Base-by-base conservation (phyloP, 495 filamentous ascomycete species). In the Acidiella bohemica region DNA sequence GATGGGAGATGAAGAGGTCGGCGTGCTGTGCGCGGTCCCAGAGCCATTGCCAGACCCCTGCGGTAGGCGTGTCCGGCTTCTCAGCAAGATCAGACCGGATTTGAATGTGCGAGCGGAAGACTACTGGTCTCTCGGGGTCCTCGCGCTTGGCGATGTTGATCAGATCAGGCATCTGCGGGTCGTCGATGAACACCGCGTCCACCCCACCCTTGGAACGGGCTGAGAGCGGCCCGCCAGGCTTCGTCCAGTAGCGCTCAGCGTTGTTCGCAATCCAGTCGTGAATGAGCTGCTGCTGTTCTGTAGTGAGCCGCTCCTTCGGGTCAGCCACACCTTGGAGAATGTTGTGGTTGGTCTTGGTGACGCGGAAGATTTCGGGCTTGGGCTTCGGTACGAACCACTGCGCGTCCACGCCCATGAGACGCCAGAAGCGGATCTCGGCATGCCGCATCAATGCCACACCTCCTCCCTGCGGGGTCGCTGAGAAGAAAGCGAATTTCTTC, bases 291-390 rank as follows among this genome's bases (percentile, higher is more conserved):
- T 75, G 73, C 39, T 83, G 72, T 5, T 79, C 69, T 7, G 58
- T 44, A 3, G 63, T 71, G 13, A 90, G 64, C 8, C 75, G 71
- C 37, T 81, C 71, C 1, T 68, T 65, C 0, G 73, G 71, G 19
- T 67, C 60, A 22, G 74, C 72, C 18, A 88, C 82, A 14, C 84
- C 84, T 64, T 93, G 84, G 2, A 93, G 75, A 51, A 90, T 90
- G 55, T 93, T 93, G 68, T 93, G 84, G 49, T 85, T 81, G 33
- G 76, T 86, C 60, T 93, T 93, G 40, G 84, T 93, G 43, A 84
- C 78, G 24, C 81, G 72, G 59, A 92, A 93, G 12, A 88, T 80
- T 13, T 78, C 81, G 0, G 84, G 83, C 24, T 78, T 77, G 13
- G 84, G 84, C 53, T 84, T 86, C 4, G 84, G 85, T 2, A 92